Conservation (phyloP, 2,329 filamentous ascomycete genomes). For the Fonsecaea multimorphosa region DNA sequence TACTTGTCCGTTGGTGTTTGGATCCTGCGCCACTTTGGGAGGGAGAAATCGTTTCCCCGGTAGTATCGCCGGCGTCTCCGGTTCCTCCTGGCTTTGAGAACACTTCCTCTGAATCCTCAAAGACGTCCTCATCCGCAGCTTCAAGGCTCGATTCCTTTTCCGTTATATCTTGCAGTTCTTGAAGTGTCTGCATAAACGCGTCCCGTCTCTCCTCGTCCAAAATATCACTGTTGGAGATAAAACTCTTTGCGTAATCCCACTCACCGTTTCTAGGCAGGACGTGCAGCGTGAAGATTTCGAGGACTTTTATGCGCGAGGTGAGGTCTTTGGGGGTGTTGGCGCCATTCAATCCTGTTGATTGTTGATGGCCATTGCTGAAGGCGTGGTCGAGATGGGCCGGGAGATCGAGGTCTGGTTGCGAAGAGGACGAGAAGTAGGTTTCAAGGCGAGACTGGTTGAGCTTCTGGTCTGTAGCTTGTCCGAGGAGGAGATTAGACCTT, state of each 20-base stretch:
- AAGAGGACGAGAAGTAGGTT: constrained; percentile 80
- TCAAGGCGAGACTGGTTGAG: constrained; percentile 88
- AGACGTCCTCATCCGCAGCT: constrained; percentile 31
- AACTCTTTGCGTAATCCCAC: constrained; percentile 94
- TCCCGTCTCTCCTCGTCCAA: constrained; percentile 92
- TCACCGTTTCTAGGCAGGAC: constrained; percentile 91
- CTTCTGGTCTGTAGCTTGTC: constrained; percentile 82
- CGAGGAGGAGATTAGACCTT: constrained; percentile 86
- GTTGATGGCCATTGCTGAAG: constrained; percentile 45
- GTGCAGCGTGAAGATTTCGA: constrained; percentile 94
- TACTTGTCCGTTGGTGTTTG: constrained; percentile 61
- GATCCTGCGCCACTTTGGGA: constrained; percentile 49
- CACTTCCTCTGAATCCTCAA: constrained; percentile 60
- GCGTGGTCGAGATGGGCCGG: constrained; percentile 61
- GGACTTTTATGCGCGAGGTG: constrained; percentile 82
- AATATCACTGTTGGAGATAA: constrained; percentile 83
- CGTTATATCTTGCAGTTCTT: constrained; percentile 83
- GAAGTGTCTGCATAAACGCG: constrained; percentile 83
- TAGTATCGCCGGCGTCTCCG: constrained; percentile 57
- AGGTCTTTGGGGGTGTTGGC: constrained; percentile 84
- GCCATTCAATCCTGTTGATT: constrained; percentile 59
- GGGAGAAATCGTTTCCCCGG: constrained; percentile 38
- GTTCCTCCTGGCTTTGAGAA: constrained; percentile 64
- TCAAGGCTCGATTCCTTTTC: constrained; percentile 43
- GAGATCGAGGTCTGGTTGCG: constrained; percentile 71